Evolutionary conservation across 2,329 filamentous ascomycete genomes (phyloP).

Genomic region (Neonectria magnoliae): DNA sequence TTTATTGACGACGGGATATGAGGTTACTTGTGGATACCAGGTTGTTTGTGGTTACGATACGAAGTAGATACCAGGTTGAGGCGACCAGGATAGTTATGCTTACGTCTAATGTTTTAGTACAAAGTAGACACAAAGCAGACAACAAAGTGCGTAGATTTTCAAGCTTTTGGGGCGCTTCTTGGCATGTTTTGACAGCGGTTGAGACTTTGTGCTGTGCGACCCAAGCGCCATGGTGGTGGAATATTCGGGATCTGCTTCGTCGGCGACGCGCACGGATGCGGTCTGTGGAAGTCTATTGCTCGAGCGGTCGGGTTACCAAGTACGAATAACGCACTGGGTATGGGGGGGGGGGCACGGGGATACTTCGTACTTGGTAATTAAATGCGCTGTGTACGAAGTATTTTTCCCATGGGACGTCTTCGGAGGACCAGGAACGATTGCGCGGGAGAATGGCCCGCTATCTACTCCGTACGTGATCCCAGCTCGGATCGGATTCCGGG

Average conservation of each 20-base stretch:
- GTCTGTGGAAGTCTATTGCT: constrained; percentile 14
- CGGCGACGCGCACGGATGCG: constrained; percentile 7
- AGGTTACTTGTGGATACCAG: constrained; percentile 22
- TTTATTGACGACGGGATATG: constrained; percentile 13
- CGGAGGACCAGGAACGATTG: no score
- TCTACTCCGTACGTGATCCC: background rate
- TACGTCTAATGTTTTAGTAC: background rate
- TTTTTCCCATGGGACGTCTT: no score
- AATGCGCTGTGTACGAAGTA: no score
- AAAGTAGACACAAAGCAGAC: no score
- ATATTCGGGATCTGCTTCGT: background rate
- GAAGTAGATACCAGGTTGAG: background rate
- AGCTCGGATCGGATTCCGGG: background rate
- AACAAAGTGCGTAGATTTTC: background rate
- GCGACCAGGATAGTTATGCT: background rate
- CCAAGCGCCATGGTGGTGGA: background rate
- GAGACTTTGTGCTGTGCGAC: background rate
- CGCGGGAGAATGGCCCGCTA: no score
- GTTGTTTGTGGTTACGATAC: background rate
- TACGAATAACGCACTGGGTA: background rate
- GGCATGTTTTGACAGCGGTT: background rate
- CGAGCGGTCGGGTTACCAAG: no score
- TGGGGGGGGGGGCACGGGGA: no score
- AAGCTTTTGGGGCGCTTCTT: background rate
- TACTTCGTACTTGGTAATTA: no score